Conservation (phyloP, 306 rosid species). For the Fragaria iinumae region DNA sequence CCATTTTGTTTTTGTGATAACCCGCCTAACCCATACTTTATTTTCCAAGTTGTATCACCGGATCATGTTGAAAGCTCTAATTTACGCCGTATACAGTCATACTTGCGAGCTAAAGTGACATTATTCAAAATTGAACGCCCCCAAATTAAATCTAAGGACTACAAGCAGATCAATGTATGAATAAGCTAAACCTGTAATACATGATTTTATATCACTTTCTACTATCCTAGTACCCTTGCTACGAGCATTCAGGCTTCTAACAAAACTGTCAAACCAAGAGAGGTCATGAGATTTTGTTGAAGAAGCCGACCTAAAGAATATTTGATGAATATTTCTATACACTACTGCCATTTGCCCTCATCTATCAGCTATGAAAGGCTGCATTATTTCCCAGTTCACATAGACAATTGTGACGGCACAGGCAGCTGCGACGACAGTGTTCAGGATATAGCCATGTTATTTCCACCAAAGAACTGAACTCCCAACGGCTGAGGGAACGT, state of each 20-base stretch:
- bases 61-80: too few species aligned
- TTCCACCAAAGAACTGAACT: neutral
- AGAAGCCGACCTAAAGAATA: too few species aligned
- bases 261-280: neutral
- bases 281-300: neutral
- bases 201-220: neutral
- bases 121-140: too few species aligned
- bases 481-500: neutral
- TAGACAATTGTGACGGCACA: neutral
- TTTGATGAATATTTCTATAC: neutral
- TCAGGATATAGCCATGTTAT: neutral
- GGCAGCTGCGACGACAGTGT: neutral
- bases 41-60: too few species aligned
- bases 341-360: neutral
- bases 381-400: neutral
- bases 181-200: neutral
- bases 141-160: too few species aligned
- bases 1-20: neutral
- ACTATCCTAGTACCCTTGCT: neutral
- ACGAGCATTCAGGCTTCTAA: neutral
- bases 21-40: neutral
- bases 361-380: neutral
- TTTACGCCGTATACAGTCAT: too few species aligned
- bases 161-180: too few species aligned
- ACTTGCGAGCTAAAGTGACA: too few species aligned